Base-by-base conservation (phyloP, 805 yeast species). In the Candida schatavii region DNA sequence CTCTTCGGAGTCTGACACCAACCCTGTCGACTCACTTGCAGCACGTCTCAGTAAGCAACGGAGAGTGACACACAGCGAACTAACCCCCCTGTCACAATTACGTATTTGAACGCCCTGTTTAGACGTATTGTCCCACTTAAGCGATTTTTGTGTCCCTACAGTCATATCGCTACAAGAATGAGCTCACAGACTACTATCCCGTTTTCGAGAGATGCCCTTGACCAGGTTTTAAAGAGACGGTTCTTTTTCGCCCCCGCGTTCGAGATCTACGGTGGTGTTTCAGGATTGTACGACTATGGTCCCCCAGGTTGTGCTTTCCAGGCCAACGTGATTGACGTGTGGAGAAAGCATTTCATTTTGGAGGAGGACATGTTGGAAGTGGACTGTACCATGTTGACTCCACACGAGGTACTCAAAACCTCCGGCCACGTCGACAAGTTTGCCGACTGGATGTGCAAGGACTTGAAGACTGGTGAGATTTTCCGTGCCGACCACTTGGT, bases 251-350 rank as follows among this genome's bases (percentile, higher is more conserved):
- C 98, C 14, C 99, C 99, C 50, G 83, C 98, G 27, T 93, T 93
- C 58, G 99, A 93, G 63, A 80, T 91, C 49, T 93, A 93, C 65
- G 99, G 99, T 54, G 99, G 99, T 66, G 98, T 93, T 35, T 87
- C 97, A 37, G 99, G 99, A 51, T 76, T 93, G 45, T 93, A 88
- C 66, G 99, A 93, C 66, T 93, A 90, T 62, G 99, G 99, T 72
- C 99, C 99, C 49, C 97, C 99, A 64, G 99, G 99, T 48, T 91
- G 98, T 74, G 95, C 98, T 10, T 80, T 93, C 69, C 98, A 91
- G 74, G 96, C 97, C 57, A 91, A 93, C 66, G 77, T 93, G 48
- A 74, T 93, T 47, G 99, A 95, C 60, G 77, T 80, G 38, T 93
- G 99, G 99, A 85, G 98, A 75, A 91, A 90, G 66, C 99, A 93